phyloP scores from a whole-genome alignment of 768 basidiomycete species.

The Lactarius pseudohatsudake region DNA sequence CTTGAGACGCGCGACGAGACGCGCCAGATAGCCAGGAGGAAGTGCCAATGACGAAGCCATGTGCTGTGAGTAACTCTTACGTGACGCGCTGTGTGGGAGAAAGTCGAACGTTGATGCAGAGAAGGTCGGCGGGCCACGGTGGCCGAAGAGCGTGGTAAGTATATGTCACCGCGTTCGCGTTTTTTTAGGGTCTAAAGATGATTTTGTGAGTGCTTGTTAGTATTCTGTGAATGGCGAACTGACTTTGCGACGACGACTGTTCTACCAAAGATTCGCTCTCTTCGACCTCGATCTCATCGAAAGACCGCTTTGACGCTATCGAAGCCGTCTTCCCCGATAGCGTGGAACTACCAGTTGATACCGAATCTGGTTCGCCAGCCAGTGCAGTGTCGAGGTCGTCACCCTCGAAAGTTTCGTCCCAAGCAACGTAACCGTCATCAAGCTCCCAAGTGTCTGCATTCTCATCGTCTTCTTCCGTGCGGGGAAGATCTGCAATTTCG shows the following conservation, averaged over 20 bases:
- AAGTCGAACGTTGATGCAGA: background rate
- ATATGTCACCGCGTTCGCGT: conserved; percentile 20
- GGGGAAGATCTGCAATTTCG: background rate
- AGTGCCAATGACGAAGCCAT: background rate
- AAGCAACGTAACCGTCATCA: conserved; percentile 20
- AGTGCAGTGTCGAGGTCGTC: conserved; percentile 16
- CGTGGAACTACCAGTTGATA: conserved; percentile 22
- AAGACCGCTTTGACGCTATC: conserved; percentile 21
- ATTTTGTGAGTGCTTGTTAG: background rate
- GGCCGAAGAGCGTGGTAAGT: background rate
- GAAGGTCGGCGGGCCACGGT: background rate
- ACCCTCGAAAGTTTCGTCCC: conserved; percentile 18
- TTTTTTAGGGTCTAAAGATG: conserved; percentile 17
- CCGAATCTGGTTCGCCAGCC: conserved; percentile 19
- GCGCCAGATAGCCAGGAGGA: conserved; percentile 1
- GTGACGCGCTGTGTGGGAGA: conserved; percentile 4
- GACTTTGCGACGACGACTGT: conserved; percentile 19
- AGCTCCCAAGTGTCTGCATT: conserved; percentile 25
- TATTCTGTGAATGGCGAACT: background rate
- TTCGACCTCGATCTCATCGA: conserved; percentile 18
- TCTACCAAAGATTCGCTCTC: conserved; percentile 4
- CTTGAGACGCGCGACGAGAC: background rate
- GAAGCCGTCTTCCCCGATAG: conserved; percentile 19
- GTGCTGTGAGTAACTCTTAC: conserved; percentile 1
- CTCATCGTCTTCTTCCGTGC: conserved; percentile 15